Percentiles rank a stretch among this genome's conserved stretches.
Conservation (phyloP, 768 basidiomycete species). For the Boletus rufocinnamomeus region DNA sequence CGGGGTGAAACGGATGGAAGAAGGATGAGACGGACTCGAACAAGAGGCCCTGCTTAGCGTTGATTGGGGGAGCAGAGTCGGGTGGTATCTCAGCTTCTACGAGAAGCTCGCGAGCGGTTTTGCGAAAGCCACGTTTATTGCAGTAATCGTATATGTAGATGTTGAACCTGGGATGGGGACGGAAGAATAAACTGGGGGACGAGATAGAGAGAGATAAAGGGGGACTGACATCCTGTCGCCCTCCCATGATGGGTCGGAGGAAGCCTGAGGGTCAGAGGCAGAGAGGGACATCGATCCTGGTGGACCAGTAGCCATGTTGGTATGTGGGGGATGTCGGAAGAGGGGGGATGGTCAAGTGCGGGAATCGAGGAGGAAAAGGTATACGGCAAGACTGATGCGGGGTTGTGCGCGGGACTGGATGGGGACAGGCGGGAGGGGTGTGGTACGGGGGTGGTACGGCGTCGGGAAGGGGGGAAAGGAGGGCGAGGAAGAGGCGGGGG, state of each 20-base stretch:
- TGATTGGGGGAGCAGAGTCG: constrained; percentile 73
- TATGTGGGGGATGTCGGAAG: not conserved
- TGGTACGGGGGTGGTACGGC: not conserved
- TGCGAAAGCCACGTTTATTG: constrained; percentile 72
- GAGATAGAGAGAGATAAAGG: constrained; percentile 7
- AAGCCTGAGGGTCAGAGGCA: constrained; percentile 13
- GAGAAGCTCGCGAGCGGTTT: constrained; percentile 69
- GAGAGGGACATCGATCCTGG: constrained; percentile 31
- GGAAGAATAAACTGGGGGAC: constrained; percentile 8
- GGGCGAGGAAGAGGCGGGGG: not conserved
- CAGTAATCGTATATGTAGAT: constrained; percentile 90
- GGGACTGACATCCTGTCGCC: constrained; percentile 76
- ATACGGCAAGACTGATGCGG: constrained; percentile 2
- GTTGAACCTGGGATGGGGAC: constrained; percentile 63
- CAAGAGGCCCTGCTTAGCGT: constrained; percentile 78
- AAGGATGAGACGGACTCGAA: constrained; percentile 62
- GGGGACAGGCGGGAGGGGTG: not conserved
- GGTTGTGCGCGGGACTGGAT: not conserved
- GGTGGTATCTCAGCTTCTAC: constrained; percentile 64
- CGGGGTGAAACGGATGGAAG: not conserved
- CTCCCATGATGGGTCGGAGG: constrained; percentile 64
- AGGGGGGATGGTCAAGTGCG: not conserved
- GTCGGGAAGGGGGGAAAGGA: not conserved
- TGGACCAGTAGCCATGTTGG: constrained; percentile 25
- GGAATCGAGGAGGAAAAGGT: constrained; percentile 8